Evolutionary conservation across 345 rosid genomes (phyloP).

Genomic region (Ceriops tagal): DNA sequence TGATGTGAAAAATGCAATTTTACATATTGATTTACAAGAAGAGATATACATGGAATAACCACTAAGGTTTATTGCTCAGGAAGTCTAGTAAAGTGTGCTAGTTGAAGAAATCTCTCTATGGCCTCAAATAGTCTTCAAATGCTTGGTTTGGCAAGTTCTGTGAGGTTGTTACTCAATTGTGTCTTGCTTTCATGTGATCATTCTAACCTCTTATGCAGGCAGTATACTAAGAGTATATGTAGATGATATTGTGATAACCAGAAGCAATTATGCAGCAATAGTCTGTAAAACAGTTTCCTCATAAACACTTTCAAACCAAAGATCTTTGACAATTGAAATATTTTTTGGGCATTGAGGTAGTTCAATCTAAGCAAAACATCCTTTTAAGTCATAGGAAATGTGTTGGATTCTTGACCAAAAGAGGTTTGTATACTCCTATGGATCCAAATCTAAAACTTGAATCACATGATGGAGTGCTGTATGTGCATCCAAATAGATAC

Average conservation of each 20-base stretch:
- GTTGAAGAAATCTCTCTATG: not conserved
- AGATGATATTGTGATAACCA: not conserved
- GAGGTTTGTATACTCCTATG: not conserved
- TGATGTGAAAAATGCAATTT: not conserved
- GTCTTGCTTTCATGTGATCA: not conserved
- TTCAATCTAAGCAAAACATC: not conserved
- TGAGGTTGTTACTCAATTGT: not conserved
- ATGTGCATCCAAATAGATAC: not conserved
- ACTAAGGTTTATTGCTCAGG: not conserved
- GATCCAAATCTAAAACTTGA: not conserved
- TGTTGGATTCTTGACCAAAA: not conserved
- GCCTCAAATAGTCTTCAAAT: not conserved
- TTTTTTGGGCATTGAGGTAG: not conserved
- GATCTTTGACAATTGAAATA: not conserved
- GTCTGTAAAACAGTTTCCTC: not conserved
- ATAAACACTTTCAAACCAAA: not conserved
- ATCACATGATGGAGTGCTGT: not conserved
- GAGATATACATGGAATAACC: not conserved
- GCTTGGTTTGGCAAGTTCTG: not conserved
- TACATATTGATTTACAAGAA: not conserved
- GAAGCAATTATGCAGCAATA: not conserved
- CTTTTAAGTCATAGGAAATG: not conserved
- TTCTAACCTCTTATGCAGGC: not conserved
- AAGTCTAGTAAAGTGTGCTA: not conserved
- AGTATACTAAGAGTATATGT: not conserved